Evolutionary conservation across 805 yeast species (phyloP).

Genomic region (Monosporozyma unispora): DNA sequence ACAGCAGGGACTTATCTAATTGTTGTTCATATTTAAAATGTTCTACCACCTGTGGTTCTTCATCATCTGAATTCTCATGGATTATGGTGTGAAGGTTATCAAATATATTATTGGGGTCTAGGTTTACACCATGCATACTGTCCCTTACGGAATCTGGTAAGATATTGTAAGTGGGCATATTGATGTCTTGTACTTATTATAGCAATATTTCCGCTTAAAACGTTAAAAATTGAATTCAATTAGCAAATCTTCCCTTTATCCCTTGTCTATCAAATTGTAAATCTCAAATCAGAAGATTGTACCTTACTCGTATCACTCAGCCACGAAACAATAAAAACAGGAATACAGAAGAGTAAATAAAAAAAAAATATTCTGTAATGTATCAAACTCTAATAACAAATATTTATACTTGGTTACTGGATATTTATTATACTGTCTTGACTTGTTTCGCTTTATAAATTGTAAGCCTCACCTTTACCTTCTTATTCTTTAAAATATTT

Average conservation of each 20-base stretch:
- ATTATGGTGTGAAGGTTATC: conserved; percentile 25
- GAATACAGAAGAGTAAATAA: not conserved
- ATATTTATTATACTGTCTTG: not conserved
- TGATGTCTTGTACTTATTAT: not conserved
- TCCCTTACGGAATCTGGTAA: conserved; percentile 19
- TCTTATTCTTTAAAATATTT: not conserved
- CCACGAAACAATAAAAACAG: not conserved
- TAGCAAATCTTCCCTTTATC: not conserved
- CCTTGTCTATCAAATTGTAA: not conserved
- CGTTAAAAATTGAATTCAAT: too few species aligned
- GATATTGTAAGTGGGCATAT: conserved; percentile 20
- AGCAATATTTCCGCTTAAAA: too few species aligned
- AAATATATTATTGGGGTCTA: conserved; percentile 16
- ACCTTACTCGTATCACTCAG: not conserved
- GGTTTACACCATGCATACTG: conserved; percentile 14
- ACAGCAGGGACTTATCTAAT: conserved; percentile 50
- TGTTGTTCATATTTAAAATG: conserved; percentile 70
- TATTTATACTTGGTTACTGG: not conserved
- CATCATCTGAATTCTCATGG: conserved; percentile 35
- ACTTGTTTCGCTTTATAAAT: not conserved
- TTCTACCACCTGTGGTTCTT: conserved; percentile 48
- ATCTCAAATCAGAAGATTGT: not conserved
- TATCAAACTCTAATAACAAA: not conserved
- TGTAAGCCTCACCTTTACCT: not conserved
- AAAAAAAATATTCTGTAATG: not conserved